Base-by-base conservation (phyloP, 2,329 filamentous ascomycete species). In the Verticillium zaregamsianum region DNA sequence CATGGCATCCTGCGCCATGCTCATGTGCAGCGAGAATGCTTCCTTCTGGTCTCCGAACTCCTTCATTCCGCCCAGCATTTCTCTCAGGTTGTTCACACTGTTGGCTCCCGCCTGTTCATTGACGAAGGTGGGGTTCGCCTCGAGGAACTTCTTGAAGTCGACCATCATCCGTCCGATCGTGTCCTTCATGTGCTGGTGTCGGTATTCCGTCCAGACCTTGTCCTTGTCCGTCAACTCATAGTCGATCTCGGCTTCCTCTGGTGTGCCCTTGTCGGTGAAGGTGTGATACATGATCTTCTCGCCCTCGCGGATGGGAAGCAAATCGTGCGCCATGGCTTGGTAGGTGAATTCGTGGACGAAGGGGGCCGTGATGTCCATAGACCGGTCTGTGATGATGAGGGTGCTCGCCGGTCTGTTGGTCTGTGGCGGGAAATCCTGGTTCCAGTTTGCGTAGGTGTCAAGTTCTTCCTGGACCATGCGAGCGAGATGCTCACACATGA, bases 1-100 rank as follows among this genome's bases (percentile, higher is more conserved):
- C 93, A 98, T 98, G 73, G 93, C 96, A 73, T 97, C 93, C 73
- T 97, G 91, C 2, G 95, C 95, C 94, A 99, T 98, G 67, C 89
- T 94, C 52, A 99, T 81, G 76, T 99, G 95, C 60, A 99, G 80
- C 0, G 93, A 95, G 74, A 98, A 99, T 2, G 92, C 89, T 72
- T 96, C 92, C 74, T 98, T 97, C 82, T 95, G 92, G 75, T 96
- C 90, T 70, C 96, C 92, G 71, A 97, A 99, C 71, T 98, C 92
- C 14, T 93, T 93, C 63, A 99, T 79, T 9, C 93, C 94, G 15
- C 92, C 95, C 78, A 99, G 80, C 95, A 99, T 99, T 75, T 97
- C 93, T 71, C 95, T 92, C 76, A 99, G 97, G 31, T 91, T 90
- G 76, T 93, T 96, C 61, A 99, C 80, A 71, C 86, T 96, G 49